A percentile compares a stretch with the other conserved stretches of the same genome.
These are phyloP conservation scores for Claviceps humidiphila DNA, from an alignment of 2,329 filamentous ascomycete genomes.

Conservation along the genomic window DNA sequence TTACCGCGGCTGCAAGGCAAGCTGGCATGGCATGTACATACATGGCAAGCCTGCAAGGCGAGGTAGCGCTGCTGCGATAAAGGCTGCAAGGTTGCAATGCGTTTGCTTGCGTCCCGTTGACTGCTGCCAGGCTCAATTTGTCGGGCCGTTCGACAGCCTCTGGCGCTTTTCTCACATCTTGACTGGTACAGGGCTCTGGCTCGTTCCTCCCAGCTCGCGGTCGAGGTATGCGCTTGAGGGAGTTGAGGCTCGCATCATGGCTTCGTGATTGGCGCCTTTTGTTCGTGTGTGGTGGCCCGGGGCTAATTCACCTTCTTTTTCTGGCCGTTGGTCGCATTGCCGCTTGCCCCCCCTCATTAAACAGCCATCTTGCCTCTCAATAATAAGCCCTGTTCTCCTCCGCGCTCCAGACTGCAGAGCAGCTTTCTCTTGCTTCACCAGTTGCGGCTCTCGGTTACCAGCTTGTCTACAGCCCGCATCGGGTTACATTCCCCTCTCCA, in stretches of 20 bases:
- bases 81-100: too few relatives aligned
- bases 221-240: not conserved
- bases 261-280: conserved; percentile 6
- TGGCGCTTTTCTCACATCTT: not conserved
- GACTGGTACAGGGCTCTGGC: not conserved
- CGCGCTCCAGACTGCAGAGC: not conserved
- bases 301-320: conserved; percentile 8
- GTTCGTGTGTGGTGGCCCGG: conserved; percentile 5
- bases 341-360: not conserved
- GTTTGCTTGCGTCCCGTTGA: not conserved
- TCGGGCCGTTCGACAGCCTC: not conserved
- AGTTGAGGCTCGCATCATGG: not conserved
- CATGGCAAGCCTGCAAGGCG: not conserved
- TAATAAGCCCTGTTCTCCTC: conserved; percentile 1
- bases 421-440: not conserved
- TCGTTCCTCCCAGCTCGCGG: not conserved
- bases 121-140: not conserved
- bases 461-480: conserved; percentile 1
- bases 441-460: not conserved
- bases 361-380: not conserved
- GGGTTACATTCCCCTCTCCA: conserved; percentile 5
- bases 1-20: not conserved
- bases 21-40: not conserved
- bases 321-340: conserved; percentile 6
- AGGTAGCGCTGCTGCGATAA: not conserved